Base-by-base conservation (phyloP, 1,284 basidiomycete species). In the Leccinum variabile region DNA sequence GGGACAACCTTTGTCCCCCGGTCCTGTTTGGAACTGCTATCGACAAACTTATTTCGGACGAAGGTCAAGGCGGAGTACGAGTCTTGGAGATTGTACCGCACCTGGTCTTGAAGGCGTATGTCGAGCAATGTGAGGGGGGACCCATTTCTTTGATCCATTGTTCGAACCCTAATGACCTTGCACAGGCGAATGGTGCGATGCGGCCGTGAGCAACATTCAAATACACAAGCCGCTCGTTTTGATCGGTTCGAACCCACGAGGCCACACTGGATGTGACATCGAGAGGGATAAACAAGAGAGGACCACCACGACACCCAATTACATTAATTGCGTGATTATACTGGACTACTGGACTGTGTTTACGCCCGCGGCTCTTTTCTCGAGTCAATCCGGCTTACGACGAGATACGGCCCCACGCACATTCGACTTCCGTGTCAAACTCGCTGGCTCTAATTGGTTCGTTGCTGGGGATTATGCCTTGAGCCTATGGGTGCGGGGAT, bases 201-300 rank as follows among this genome's bases (percentile, higher is more conserved):
- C 32, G 72, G 64, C 73, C 8, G 66, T 67, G 1, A 65, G 18
- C 30, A 61, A 73, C 41, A 61, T 73, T 44, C 39, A 57, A 3
- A 74, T 72, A 4, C 69, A 68, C 61, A 72, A 72, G 35, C 72
- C 72, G 0, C 66, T 72, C 35, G 69, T 72, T 35, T 65, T 72
- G 28, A 62, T 52, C 5, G 68, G 63, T 37, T 64, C 61, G 11
- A 4, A 33, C 16, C 72, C 71, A 33, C 32, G 32, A 8, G 63
- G 50, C 0, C 71, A 72, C 30, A 71, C 65, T 10, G 71, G 71
- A 2, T 74, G 72, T 39, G 56, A 70, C 0, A 72, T 68, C 50
- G 61, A 63, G 3, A 66, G 71, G 14, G 64, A 72, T 33, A 64
- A 65, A 54, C 73, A 71, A 69, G 66, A 72, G 37, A 69, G 56